Evolutionary conservation across 2,329 filamentous ascomycete genomes (phyloP).

Genomic region (Fusarium citri): DNA sequence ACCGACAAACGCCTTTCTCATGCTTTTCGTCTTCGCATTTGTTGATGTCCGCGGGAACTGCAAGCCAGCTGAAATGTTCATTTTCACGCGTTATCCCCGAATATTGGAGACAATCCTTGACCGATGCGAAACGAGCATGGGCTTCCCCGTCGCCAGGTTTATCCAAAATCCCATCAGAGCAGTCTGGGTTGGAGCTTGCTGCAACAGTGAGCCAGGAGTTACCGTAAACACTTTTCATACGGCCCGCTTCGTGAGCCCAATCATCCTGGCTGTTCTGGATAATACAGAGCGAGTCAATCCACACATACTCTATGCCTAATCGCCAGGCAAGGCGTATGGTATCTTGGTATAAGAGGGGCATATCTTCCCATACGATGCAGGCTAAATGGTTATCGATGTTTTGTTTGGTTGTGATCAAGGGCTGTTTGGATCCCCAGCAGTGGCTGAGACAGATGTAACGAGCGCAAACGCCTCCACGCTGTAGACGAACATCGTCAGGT

Average conservation of each 20-base stretch:
- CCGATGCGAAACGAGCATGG: rapidly evolving
- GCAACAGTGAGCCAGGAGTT: neutral
- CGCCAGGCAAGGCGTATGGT: rapidly evolving
- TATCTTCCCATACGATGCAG: neutral
- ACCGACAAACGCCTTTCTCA: rapidly evolving
- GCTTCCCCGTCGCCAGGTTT: rapidly evolving
- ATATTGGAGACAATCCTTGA: rapidly evolving
- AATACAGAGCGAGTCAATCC: rapidly evolving
- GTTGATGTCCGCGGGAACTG: neutral
- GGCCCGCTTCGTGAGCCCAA: rapidly evolving
- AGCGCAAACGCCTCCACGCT: rapidly evolving
- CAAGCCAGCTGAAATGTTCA: rapidly evolving
- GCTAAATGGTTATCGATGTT: rapidly evolving
- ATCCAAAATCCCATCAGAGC: neutral
- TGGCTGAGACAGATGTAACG: rapidly evolving
- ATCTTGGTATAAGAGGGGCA: neutral
- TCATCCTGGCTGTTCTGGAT: rapidly evolving
- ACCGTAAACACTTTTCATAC: rapidly evolving
- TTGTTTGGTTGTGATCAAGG: rapidly evolving
- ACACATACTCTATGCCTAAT: rapidly evolving
- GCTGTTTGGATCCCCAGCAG: neutral
- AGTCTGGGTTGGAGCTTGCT: neutral
- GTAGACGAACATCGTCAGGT: rapidly evolving
- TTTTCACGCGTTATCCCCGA: rapidly evolving
- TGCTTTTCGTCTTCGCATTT: rapidly evolving